phyloP scores from a whole-genome alignment of 1,139 yeast genomes.

The Pichia sp. region DNA sequence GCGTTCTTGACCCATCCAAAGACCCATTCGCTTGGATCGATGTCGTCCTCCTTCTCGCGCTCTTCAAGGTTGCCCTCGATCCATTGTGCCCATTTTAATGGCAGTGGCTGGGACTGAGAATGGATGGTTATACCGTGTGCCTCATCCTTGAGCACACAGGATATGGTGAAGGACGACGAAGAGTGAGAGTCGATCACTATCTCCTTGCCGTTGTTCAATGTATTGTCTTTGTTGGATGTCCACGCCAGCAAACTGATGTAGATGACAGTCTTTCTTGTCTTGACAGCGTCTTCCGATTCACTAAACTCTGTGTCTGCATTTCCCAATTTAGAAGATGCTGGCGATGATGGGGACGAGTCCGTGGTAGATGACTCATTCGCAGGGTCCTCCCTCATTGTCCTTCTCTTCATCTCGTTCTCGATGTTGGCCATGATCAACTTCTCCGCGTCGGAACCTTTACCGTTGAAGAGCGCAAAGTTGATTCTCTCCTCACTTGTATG shows the following conservation, averaged over 20 bases:
- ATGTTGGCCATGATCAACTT: conserved; percentile 83
- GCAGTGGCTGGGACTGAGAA: conserved; percentile 85
- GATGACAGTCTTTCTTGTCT: conserved; percentile 46
- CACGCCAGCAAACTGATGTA: conserved; percentile 77
- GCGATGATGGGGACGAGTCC: background rate
- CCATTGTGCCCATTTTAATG: conserved; percentile 87
- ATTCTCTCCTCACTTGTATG: conserved; percentile 28
- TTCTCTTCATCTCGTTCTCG: conserved; percentile 59
- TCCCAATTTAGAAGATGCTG: background rate
- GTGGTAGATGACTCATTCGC: conserved; percentile 1
- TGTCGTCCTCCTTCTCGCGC: conserved; percentile 30
- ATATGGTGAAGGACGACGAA: conserved; percentile 55
- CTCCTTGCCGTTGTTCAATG: conserved; percentile 29
- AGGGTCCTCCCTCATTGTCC: conserved; percentile 33
- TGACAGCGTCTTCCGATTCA: conserved; percentile 20
- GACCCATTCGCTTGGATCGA: conserved; percentile 97
- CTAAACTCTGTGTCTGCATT: background rate
- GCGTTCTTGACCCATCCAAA: conserved; percentile 87
- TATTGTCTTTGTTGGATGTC: conserved; percentile 30
- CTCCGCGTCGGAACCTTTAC: conserved; percentile 81
- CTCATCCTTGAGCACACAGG: conserved; percentile 69
- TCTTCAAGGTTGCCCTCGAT: conserved; percentile 43
- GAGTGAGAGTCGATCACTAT: conserved; percentile 39
- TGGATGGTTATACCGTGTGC: conserved; percentile 70
- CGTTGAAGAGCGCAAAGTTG: conserved; percentile 67